Conservation (phyloP, 108 stramenopile genomes). For the Craspedostauros australis region DNA sequence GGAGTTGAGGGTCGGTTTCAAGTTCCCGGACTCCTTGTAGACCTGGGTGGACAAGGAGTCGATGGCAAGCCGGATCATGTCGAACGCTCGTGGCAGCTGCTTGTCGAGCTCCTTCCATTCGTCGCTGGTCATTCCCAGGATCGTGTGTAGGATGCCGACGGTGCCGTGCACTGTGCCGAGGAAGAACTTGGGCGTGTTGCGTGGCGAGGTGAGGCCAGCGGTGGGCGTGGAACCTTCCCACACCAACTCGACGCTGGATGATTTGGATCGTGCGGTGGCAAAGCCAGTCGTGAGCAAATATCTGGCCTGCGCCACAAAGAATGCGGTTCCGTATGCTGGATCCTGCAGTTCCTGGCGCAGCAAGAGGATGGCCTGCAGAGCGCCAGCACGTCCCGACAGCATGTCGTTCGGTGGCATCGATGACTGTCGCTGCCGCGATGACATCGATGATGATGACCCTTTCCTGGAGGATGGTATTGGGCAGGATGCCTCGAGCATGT, state of each 20-base stretch:
- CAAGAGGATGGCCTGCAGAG: constrained; percentile 36
- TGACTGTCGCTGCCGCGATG: too few species aligned
- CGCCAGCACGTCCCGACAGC: constrained; percentile 45
- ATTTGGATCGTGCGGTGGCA: neutral
- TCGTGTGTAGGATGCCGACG: constrained; percentile 50
- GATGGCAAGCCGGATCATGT: neutral
- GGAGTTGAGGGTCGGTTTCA: neutral
- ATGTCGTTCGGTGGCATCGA: constrained; percentile 2
- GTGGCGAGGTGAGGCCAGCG: constrained; percentile 12
- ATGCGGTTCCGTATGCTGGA: constrained; percentile 10
- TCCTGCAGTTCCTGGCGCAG: constrained; percentile 18
- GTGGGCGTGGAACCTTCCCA: constrained; percentile 5
- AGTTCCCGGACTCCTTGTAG: neutral
- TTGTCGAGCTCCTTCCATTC: constrained; percentile 10
- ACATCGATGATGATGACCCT: too few species aligned
- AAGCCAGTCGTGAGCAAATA: constrained; percentile 15
- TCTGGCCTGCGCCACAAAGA: constrained; percentile 8
- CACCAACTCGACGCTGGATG: too few species aligned
- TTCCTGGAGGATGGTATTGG: too few species aligned
- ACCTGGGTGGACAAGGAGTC: neutral
- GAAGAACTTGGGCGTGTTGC: constrained; percentile 3
- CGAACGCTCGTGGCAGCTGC: constrained; percentile 8
- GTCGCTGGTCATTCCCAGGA: constrained; percentile 24
- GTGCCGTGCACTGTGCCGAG: constrained; percentile 64
- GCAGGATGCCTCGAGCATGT: too few species aligned